Base-by-base conservation (phyloP, 495 filamentous ascomycete species). In the Filosporella fistucella region DNA sequence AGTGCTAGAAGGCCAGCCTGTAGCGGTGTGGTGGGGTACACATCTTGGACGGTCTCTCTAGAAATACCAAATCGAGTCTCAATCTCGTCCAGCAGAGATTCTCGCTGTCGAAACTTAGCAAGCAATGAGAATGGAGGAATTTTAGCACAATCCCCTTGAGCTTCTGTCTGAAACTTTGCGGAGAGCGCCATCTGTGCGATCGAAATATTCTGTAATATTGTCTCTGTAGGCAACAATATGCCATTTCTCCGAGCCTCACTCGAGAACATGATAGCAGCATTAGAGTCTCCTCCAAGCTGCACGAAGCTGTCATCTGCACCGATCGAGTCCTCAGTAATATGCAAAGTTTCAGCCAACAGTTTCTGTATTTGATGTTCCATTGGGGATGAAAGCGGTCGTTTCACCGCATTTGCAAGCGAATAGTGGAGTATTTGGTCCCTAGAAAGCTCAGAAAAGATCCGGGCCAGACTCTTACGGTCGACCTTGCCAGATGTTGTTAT, bases 1-100 rank as follows among this genome's bases (percentile, higher is more conserved):
- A 84, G 59, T 1, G 79, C 77, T 60, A 86, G 67, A 13, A 88
- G 68, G 2, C 80, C 83, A 53, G 85, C 84, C 58, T 89, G 85
- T 1, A 86, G 66, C 11, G 84, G 72, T 8, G 78, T 84, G 66
- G 82, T 86, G 5, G 83, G 82, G 46, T 86, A 88, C 0, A 81
- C 58, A 58, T 88, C 80, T 21, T 40, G 11, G 28, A 77, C 70
- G 16, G 82, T 66, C 23, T 72, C 74, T 4, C 4, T 26, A 7
- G 10, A 3, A 4, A 14, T 3, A 4, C 4, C 41, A 10, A 30
- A 25, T 8, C 11, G 4, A 13, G n/a, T 8, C 16, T 70, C 68
- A 64, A 72, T 67, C 22, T 63, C 59, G 0, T 55, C 47, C 25
- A 33, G 7, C 21, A 12, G 10, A 10, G 28, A 25, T 3, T 33